Conservation (phyloP, 179 eudicot species). For the Nepenthes alata region DNA sequence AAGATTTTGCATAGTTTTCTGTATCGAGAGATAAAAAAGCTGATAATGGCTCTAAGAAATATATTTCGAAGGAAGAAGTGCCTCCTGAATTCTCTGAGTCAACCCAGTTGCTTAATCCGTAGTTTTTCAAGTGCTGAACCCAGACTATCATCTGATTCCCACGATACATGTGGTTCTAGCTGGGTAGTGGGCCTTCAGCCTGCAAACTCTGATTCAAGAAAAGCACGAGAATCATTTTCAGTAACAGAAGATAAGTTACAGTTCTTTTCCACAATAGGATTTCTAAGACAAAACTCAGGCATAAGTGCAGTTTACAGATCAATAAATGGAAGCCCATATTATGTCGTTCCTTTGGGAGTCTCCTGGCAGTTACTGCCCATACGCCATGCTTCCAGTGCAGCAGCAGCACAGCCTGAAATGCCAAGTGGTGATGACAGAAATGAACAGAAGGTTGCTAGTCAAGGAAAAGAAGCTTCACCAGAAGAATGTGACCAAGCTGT, state of each 20-base stretch:
- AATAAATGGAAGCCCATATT: conserved; percentile 16
- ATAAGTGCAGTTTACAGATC: conserved; percentile 18
- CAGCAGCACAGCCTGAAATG: conserved; percentile 44
- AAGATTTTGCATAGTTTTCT: conserved; percentile 2
- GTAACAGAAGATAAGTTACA: conserved; percentile 22
- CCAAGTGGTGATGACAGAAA: conserved; percentile 21
- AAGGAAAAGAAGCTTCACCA: conserved; percentile 66
- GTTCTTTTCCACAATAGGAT: conserved; percentile 21
- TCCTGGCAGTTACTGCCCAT: conserved; percentile 19
- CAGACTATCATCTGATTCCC: conserved; percentile 20
- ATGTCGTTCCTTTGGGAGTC: conserved; percentile 27
- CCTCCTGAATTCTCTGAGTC: conserved; percentile 31
- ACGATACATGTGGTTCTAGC: conserved; percentile 19
- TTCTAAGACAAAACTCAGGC: conserved; percentile 16
- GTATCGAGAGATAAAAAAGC: background rate
- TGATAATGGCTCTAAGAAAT: conserved; percentile 56
- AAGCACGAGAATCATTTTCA: conserved; percentile 22
- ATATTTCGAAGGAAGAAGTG: conserved; percentile 39
- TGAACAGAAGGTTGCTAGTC: conserved; percentile 33
- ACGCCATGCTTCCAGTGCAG: conserved; percentile 40
- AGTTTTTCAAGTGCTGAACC: conserved; percentile 29
- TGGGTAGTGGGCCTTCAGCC: conserved; percentile 20
- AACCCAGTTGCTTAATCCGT: conserved; percentile 21
- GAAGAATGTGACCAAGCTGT: conserved; percentile 91
- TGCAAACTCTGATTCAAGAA: conserved; percentile 16